phyloP scores from a whole-genome alignment of 139 green algal species.

The Chlamydomonas sphaeroides region DNA sequence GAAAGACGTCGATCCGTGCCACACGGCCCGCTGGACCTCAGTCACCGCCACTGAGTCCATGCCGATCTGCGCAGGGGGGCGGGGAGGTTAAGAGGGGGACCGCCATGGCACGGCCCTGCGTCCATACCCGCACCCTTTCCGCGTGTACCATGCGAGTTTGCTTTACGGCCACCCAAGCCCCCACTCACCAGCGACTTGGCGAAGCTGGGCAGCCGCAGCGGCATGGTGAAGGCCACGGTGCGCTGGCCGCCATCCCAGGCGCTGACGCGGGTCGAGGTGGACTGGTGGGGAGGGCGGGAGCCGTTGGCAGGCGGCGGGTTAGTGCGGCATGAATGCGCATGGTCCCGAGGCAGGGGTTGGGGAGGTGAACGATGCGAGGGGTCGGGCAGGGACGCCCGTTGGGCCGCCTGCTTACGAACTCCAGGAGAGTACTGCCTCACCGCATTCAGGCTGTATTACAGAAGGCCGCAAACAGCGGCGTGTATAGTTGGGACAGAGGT shows the following conservation, averaged over 20 bases:
- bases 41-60: conserved; percentile 21
- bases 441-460: background rate
- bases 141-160: background rate
- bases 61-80: background rate
- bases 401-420: background rate
- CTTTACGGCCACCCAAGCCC: background rate
- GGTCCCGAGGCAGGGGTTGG: no score
- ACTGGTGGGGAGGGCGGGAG: background rate
- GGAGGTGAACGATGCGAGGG: no score
- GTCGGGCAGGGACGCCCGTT: no score
- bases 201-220: conserved; percentile 22
- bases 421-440: background rate
- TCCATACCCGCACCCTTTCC: background rate
- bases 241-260: background rate
- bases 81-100: background rate
- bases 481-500: background rate
- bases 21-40: conserved; percentile 36
- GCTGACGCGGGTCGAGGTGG: background rate
- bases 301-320: no score
- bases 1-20: conserved; percentile 11
- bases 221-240: conserved; percentile 26
- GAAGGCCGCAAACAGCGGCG: no score
- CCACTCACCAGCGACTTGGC: conserved; percentile 16
- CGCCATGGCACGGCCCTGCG: background rate
- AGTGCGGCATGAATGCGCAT: no score